Evolutionary conservation across 2,329 filamentous ascomycete genomes (phyloP).

Genomic region (Xylariaceae sp.): DNA sequence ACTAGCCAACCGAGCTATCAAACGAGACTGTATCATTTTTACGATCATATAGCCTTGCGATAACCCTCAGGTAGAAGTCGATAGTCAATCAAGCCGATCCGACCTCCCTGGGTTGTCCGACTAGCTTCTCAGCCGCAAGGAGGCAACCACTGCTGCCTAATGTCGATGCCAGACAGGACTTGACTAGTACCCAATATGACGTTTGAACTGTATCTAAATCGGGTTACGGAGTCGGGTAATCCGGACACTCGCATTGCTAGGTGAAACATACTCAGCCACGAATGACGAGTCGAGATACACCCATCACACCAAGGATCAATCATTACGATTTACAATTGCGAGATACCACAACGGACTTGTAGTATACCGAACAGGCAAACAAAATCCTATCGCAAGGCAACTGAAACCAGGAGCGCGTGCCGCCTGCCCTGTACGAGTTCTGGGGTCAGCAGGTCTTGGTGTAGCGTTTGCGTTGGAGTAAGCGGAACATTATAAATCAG

Average conservation of each 20-base stretch:
- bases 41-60: neutral
- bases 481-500: too few relatives aligned
- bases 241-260: neutral
- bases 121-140: neutral
- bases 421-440: too few relatives aligned
- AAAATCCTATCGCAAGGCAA: conserved; percentile 1
- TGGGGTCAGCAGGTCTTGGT: too few relatives aligned
- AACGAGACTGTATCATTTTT: too few relatives aligned
- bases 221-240: neutral
- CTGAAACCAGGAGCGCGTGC: too few relatives aligned
- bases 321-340: neutral
- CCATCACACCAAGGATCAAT: too few relatives aligned
- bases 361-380: neutral
- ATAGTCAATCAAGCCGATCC: neutral
- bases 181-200: neutral
- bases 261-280: conserved; percentile 24
- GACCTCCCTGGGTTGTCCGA: neutral
- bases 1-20: conserved; percentile 1
- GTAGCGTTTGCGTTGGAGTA: too few relatives aligned
- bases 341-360: neutral
- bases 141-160: conserved; percentile 3
- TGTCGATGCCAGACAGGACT: neutral
- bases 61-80: neutral
- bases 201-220: neutral
- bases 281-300: conserved; percentile 4